A percentile compares a stretch with the other conserved stretches of the same genome.
Conservation (phyloP, 345 rosid genomes). For the Firmiana major region DNA sequence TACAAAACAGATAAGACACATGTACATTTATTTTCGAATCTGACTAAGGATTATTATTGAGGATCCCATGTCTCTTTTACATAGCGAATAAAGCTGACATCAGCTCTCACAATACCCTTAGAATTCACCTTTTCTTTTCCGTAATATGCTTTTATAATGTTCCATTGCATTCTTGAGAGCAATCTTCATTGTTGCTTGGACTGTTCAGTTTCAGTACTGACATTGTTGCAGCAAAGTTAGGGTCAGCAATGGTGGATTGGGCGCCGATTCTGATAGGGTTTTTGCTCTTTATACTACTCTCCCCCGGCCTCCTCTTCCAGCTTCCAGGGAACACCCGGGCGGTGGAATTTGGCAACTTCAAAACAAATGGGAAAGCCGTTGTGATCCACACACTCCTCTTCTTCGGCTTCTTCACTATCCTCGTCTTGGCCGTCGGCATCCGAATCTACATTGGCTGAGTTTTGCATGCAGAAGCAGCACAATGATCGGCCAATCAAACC, state of each 20-base stretch:
- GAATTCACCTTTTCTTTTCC: background rate
- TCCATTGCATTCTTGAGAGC: background rate
- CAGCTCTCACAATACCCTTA: too few species aligned
- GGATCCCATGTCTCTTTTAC: too few species aligned
- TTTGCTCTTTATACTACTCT: constrained; percentile 43
- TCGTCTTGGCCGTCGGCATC: constrained; percentile 37
- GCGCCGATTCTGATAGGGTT: constrained; percentile 45
- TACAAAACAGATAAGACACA: too few species aligned
- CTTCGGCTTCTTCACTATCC: constrained; percentile 34
- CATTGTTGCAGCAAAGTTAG: background rate
- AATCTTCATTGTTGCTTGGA: background rate
- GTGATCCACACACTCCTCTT: constrained; percentile 47
- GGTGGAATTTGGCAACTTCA: constrained; percentile 43
- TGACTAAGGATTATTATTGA: too few species aligned
- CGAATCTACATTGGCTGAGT: constrained; percentile 35
- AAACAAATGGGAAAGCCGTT: constrained; percentile 46
- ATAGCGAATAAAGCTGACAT: too few species aligned
- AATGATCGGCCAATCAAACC: too few species aligned
- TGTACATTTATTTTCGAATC: too few species aligned
- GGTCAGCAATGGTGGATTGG: constrained; percentile 39
- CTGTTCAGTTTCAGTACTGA: background rate
- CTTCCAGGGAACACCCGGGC: constrained; percentile 34
- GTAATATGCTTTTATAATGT: background rate
- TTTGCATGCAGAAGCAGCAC: background rate
- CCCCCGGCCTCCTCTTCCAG: constrained; percentile 55